Base-by-base conservation (phyloP, 1,284 basidiomycete species). In the Cerioporus squamosus region DNA sequence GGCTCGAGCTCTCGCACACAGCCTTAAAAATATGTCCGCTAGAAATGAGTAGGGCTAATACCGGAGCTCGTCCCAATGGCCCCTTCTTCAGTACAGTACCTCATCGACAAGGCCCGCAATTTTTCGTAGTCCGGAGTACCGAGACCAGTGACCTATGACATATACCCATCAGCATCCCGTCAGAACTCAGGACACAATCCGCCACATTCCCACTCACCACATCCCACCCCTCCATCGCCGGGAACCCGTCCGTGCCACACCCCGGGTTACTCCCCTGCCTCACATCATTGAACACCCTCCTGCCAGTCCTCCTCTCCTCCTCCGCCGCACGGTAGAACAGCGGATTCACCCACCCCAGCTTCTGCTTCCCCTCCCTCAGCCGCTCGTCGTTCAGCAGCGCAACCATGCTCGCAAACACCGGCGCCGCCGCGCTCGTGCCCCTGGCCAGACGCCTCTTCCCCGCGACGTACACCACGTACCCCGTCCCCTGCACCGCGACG, bases 331-430 rank as follows among this genome's bases (percentile, higher is more conserved):
- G 9, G 9, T 29, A 29, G 26, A 29, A 66, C 59, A 77, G 72
- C 2, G 81, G 80, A 69, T 82, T 81, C 29, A 82, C 52, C 72
- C 79, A 82, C 5, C 81, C 81, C 2, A 82, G 69, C n/a, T 55
- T 29, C 26, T 5, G 39, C 66, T 79, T 78, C 17, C 81, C 80
- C 15, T 66, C 55, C 1, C 70, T 62, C 22, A 80, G 61, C 8
- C 77, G 76, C n/a, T 72, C 70, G 63, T 84, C 84, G 66, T 86
- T 86, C n/a, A 86, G 68, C 66, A 86, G 73, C 2, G 81, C 75
- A 45, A 87, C 70, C 51, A 86, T 74, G 17, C 77, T 72, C 10
- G 79, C 79, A 55, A 84, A 75, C 15, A 80, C 77, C 2, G 85
- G 85, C 15, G 79, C 69, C 10, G 83, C 78, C 12, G 64, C 75